These are phyloP conservation scores for Coniosporium tulheliwenetii DNA, from an alignment of 2,329 filamentous ascomycete genomes.

Conservation along the genomic window DNA sequence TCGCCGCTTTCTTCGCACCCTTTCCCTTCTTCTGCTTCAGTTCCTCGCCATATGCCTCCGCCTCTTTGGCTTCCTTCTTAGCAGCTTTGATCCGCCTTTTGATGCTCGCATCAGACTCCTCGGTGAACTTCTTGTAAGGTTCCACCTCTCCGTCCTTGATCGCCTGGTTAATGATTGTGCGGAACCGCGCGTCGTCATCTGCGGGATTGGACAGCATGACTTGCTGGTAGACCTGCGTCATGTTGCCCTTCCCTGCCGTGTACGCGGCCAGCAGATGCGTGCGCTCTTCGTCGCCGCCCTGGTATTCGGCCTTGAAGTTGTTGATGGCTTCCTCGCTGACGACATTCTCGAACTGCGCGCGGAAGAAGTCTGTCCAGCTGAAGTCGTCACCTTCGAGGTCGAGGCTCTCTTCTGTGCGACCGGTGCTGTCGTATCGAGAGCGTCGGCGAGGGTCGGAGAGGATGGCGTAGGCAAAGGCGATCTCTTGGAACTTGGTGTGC, in stretches of 20 bases:
- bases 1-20: slow-evolving; percentile 9
- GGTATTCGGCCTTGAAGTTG: slow-evolving; percentile 63
- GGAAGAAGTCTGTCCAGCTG: slow-evolving; percentile 82
- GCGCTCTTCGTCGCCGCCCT: slow-evolving; percentile 72
- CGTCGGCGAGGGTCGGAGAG: slow-evolving; percentile 72
- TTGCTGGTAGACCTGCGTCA: slow-evolving; percentile 61
- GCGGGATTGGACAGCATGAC: slow-evolving; percentile 79
- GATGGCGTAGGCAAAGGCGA: slow-evolving; percentile 88
- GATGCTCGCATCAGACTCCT: slow-evolving; percentile 41
- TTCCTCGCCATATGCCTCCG: slow-evolving; percentile 42
- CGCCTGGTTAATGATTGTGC: slow-evolving; percentile 63
- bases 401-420: slow-evolving; percentile 72
- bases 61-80: slow-evolving; percentile 50
- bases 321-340: slow-evolving; percentile 61
- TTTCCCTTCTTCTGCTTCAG: slow-evolving; percentile 27
- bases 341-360: slow-evolving; percentile 63
- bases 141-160: slow-evolving; percentile 55
- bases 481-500: slow-evolving; percentile 69
- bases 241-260: slow-evolving; percentile 53
- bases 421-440: slow-evolving; percentile 76
- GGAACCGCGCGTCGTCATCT: slow-evolving; percentile 75
- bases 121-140: slow-evolving; percentile 51
- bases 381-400: slow-evolving; percentile 55
- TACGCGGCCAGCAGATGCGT: slow-evolving; percentile 66
- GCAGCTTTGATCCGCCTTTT: slow-evolving; percentile 37